Base-by-base conservation (phyloP, 257 asterid genomes). In the Jacaranda copaia region DNA sequence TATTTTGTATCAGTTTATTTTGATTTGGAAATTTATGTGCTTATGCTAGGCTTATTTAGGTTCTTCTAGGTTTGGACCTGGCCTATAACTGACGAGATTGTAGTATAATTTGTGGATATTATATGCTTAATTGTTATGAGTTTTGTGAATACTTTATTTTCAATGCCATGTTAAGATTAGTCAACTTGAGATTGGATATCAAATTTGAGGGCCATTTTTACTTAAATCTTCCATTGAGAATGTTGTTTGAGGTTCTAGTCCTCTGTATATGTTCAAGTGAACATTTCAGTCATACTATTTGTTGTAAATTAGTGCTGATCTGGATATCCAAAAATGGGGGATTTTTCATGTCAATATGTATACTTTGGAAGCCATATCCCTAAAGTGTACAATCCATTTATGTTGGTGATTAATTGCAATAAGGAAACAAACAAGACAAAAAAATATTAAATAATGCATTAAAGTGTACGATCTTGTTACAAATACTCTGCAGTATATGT, bases 331-430 rank as follows among this genome's bases (percentile, higher is more conserved):
- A 51, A 51, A 52, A 32, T n/a, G 74, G 62, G n/a, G n/a, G 62
- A 5, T 3, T 36, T 3, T 70, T 70, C 40, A 0, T 45, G 72
- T 46, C 14, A 11, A 42, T 42, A 65, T 15, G 16, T 42, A 65
- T 15, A 18, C 35, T 16, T n/a, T 65, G 71, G 9, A 42, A 65
- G 18, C 68, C n/a, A n/a, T n/a, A n/a, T n/a, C n/a, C n/a, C n/a
- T n/a, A n/a, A n/a, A n/a, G n/a, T n/a, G n/a, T n/a, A n/a, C n/a
- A n/a, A n/a, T n/a, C 72, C 73, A 75, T 53, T 32, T 72, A 68
- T 69, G 68, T 85, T 72, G 59, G 63, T 72, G 80, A 75, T 59
- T 76, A 71, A 74, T 56, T 77, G 81, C 81, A 76, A 15, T 43
- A 55, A 58, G 73, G 58, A 82, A 78, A 72, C 57, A 74, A 78